phyloP scores from a whole-genome alignment of 176 grass and related monocot species.

The Carex pumila region DNA sequence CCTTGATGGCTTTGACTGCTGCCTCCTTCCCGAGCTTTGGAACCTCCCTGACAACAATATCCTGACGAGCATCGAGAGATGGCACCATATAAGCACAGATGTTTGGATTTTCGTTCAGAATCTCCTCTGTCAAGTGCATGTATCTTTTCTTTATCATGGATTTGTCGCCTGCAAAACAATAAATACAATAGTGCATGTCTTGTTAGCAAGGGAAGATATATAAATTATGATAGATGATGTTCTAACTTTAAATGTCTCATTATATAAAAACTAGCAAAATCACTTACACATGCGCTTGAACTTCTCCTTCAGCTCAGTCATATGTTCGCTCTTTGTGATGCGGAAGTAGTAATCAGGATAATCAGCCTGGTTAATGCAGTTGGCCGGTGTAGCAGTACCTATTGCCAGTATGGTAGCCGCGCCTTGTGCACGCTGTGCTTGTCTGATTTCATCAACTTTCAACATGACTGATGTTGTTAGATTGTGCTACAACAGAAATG shows the following conservation, averaged over 20 bases:
- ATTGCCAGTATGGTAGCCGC: conserved; percentile 19
- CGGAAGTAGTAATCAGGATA: conserved; percentile 17
- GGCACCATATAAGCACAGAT: conserved; percentile 5
- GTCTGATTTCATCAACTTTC: conserved; percentile 1
- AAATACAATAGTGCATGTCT: too few relatives aligned
- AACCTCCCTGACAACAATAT: neutral
- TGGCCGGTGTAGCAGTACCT: conserved; percentile 21
- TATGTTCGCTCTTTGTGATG: conserved; percentile 15
- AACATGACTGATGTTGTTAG: neutral
- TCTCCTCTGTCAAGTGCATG: conserved; percentile 2
- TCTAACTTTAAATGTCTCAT: too few relatives aligned
- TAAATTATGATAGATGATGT: too few relatives aligned
- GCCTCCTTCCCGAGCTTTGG: conserved; percentile 7
- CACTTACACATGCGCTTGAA: conserved; percentile 30
- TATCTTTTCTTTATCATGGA: conserved; percentile 10
- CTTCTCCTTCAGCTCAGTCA: conserved; percentile 19
- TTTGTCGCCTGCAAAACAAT: neutral
- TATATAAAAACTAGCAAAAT: too few relatives aligned
- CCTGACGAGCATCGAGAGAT: conserved; percentile 1
- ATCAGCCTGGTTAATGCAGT: conserved; percentile 3
- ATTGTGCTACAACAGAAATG: too few relatives aligned
- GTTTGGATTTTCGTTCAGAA: neutral
- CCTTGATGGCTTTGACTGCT: neutral
- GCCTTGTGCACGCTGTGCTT: conserved; percentile 16
- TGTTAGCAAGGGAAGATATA: too few relatives aligned